These are phyloP conservation scores for Dillenia turbinata DNA, from an alignment of 164 flowering plant genomes.

Conservation along the genomic window DNA sequence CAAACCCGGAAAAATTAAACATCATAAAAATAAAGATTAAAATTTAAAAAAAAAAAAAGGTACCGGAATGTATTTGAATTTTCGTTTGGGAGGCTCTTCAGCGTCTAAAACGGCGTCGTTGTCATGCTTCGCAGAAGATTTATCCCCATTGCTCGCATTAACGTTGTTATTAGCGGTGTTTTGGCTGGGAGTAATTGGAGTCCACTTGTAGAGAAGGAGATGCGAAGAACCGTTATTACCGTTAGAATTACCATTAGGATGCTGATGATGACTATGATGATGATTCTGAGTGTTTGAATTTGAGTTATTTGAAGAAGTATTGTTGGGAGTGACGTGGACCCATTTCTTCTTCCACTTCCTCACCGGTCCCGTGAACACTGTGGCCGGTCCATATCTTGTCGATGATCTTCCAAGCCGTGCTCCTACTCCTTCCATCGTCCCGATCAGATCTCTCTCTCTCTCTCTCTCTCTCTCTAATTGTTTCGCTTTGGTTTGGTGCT, in stretches of 20 bases:
- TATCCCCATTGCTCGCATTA: slow-evolving; percentile 18
- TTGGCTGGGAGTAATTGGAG: slow-evolving; percentile 50
- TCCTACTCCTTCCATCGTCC: slow-evolving; percentile 91
- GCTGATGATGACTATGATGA: slow-evolving; percentile 9
- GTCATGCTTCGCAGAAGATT: slow-evolving; percentile 26
- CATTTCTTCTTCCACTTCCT: slow-evolving; percentile 97
- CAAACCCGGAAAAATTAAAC: neutral
- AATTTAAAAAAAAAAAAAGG: neutral
- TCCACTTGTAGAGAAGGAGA: slow-evolving; percentile 84
- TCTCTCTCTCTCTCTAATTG: too few relatives aligned
- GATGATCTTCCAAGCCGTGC: slow-evolving; percentile 90
- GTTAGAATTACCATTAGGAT: slow-evolving; percentile 22
- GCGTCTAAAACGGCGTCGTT: slow-evolving; percentile 13
- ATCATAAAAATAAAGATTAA: neutral
- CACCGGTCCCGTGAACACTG: slow-evolving; percentile 93
- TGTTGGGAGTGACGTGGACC: slow-evolving; percentile 62
- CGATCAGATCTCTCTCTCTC: neutral
- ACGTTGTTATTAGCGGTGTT: slow-evolving; percentile 11
- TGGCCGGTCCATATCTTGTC: slow-evolving; percentile 80
- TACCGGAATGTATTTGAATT: slow-evolving; percentile 87
- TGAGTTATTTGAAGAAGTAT: slow-evolving; percentile 8
- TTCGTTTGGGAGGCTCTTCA: slow-evolving; percentile 65
- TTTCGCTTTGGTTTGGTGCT: too few relatives aligned
- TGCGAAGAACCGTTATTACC: slow-evolving; percentile 52
- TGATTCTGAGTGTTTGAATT: slow-evolving; percentile 2